A percentile compares a stretch with the other conserved stretches of the same genome.
phyloP scores from a whole-genome alignment of 352 stramenopile genomes.

The Phytophthora pinifolia region DNA sequence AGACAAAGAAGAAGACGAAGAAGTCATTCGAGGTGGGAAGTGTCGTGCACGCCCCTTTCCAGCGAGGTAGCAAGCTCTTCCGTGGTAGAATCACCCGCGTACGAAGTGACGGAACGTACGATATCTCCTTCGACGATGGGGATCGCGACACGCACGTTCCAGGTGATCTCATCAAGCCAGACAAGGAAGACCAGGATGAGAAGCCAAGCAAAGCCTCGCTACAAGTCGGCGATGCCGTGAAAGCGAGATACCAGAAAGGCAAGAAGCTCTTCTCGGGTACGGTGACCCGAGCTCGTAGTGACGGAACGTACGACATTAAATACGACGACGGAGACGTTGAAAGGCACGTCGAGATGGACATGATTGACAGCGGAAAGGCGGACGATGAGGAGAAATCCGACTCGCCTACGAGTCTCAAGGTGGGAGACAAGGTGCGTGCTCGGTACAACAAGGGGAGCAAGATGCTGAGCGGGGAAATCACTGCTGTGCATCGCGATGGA shows the following conservation, averaged over 20 bases:
- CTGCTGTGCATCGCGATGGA: conserved; percentile 40
- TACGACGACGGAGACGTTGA: conserved; percentile 65
- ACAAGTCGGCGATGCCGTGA: conserved; percentile 36
- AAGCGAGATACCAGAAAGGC: conserved; percentile 44
- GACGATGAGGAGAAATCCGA: not conserved
- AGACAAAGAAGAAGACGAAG: conserved; percentile 31
- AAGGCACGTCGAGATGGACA: conserved; percentile 24
- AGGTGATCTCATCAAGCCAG: conserved; percentile 27
- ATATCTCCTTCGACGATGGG: conserved; percentile 49
- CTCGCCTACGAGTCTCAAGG: conserved; percentile 13
- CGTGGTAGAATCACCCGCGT: conserved; percentile 39
- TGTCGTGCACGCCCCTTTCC: conserved; percentile 51
- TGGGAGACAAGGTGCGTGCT: conserved; percentile 44
- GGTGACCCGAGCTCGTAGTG: conserved; percentile 37
- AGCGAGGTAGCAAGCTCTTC: conserved; percentile 42
- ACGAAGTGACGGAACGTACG: conserved; percentile 45
- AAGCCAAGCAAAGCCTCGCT: conserved; percentile 19
- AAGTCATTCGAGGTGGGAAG: conserved; percentile 37
- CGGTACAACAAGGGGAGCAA: conserved; percentile 46
- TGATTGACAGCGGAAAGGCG: conserved; percentile 20
- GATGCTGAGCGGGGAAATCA: conserved; percentile 37
- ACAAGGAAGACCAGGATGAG: conserved; percentile 22
- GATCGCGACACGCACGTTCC: conserved; percentile 36
- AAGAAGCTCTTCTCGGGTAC: conserved; percentile 42
- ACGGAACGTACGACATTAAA: conserved; percentile 71